Evolutionary conservation across 1,139 yeast species (phyloP).

Genomic region (Waltiozyma sp.): DNA sequence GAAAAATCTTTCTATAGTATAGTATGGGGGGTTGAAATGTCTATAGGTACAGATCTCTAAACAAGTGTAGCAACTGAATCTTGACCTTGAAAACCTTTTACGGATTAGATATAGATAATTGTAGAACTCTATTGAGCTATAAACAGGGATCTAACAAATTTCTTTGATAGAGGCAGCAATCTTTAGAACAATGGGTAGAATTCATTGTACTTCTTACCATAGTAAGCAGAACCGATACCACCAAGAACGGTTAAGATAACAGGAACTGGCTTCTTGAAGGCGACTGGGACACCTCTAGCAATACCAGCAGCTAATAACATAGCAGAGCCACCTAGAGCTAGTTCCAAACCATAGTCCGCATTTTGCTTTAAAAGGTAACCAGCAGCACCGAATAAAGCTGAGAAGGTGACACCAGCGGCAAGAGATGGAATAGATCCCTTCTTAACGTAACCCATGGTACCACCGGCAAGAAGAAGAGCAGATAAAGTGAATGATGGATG

Average conservation of each 20-base stretch:
- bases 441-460: conserved; percentile 58
- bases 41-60: too few relatives aligned
- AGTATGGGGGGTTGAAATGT: not conserved
- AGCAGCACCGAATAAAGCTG: conserved; percentile 61
- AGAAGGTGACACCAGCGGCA: conserved; percentile 63
- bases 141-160: not conserved
- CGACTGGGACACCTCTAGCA: conserved; percentile 49
- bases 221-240: conserved; percentile 53
- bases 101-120: too few relatives aligned
- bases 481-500: conserved; percentile 73
- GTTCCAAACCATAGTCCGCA: conserved; percentile 70
- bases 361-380: conserved; percentile 69
- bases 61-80: too few relatives aligned
- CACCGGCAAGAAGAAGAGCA: conserved; percentile 67
- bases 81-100: too few relatives aligned
- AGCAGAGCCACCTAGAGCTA: conserved; percentile 65
- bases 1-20: not conserved
- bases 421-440: conserved; percentile 74
- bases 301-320: conserved; percentile 59
- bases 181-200: conserved; percentile 32
- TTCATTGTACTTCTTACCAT: conserved; percentile 59
- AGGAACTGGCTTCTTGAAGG: conserved; percentile 69
- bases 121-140: not conserved
- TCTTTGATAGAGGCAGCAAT: not conserved
- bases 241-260: conserved; percentile 56